phyloP scores from a whole-genome alignment of 257 asterid genomes.

The Euphrasia confusa region DNA sequence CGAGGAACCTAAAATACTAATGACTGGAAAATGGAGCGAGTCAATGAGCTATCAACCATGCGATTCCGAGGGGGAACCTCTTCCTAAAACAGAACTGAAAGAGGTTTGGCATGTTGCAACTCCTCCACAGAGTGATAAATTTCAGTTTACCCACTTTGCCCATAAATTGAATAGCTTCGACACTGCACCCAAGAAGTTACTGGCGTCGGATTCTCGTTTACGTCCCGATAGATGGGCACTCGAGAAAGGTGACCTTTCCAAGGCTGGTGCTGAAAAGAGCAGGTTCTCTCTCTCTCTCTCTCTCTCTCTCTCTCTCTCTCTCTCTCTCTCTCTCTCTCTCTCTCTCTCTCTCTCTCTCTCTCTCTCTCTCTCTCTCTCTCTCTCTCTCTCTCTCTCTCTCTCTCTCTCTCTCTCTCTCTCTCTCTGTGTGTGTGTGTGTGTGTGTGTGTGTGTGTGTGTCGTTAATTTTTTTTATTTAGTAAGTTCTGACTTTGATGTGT shows the following conservation, averaged over 20 bases:
- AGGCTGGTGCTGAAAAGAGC: conserved; percentile 89
- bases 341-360: too few relatives aligned
- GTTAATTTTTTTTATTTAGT: too few relatives aligned
- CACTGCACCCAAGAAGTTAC: conserved; percentile 83
- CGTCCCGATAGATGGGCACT: conserved; percentile 96
- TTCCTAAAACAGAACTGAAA: conserved; percentile 75
- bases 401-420: too few relatives aligned
- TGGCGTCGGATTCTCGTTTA: conserved; percentile 92
- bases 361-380: too few relatives aligned
- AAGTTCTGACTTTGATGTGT: conserved; percentile 30
- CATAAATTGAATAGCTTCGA: conserved; percentile 87
- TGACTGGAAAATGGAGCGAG: conserved; percentile 96
- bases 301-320: too few relatives aligned
- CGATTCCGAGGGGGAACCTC: conserved; percentile 94
- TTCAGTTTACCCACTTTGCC: conserved; percentile 83
- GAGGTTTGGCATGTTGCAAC: conserved; percentile 88
- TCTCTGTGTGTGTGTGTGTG: too few relatives aligned
- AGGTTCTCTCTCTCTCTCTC: conserved; percentile 33
- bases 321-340: too few relatives aligned
- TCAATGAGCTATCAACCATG: conserved; percentile 86
- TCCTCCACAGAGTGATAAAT: conserved; percentile 70
- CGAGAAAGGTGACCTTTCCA: conserved; percentile 87
- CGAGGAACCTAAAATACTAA: conserved; percentile 92
- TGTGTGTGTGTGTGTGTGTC: too few relatives aligned
- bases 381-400: too few relatives aligned